Base-by-base conservation (phyloP, 1,284 basidiomycete genomes). In the Marasmius oreades region DNA sequence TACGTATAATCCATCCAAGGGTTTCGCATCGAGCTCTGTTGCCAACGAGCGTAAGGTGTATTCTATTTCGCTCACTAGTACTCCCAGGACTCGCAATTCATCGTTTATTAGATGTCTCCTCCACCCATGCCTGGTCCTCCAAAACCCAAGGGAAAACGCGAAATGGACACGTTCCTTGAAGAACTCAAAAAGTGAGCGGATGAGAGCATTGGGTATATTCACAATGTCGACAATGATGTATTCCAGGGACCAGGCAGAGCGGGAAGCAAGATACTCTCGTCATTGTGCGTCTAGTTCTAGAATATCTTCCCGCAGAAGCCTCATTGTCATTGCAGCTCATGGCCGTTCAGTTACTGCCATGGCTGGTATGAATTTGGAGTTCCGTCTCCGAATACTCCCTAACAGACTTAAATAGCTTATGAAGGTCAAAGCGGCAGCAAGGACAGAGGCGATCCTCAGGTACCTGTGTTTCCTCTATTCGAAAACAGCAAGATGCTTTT, bases 151-250 rank as follows among this genome's bases (percentile, higher is more conserved):
- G 95, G 95, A 6, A 95, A 93, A 69, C 84, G 94, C 47, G 92
- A 90, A 0, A 97, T 97, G 92, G 94, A 96, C 69, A 74, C 85
- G 2, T 98, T 97, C 68, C 75, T 97, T 47, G 92, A 95, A 65
- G 93, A 96, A 71, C 92, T 97, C 60, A 98, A 97, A 72, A 83
- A 83, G 94, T 91, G 26, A 33, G 47, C 45, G n/a, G 56, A 56
- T 1, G 42, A 10, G 24, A 43, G 34, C 28, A 12, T 36, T 61
- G 47, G 59, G 34, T 26, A 37, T 48, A 34, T 44, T n/a, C 37
- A 57, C 28, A 57, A 57, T 31, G 28, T 55, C 24, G 55, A 56
- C 39, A 34, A 55, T 8, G 50, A 51, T 44, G 52, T n/a, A 44
- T 36, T 26, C 20, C 59, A 97, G 95, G 67, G 94, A 98, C 53